Conservation (phyloP, 331 rosid genomes). For the Acacia concinna region DNA sequence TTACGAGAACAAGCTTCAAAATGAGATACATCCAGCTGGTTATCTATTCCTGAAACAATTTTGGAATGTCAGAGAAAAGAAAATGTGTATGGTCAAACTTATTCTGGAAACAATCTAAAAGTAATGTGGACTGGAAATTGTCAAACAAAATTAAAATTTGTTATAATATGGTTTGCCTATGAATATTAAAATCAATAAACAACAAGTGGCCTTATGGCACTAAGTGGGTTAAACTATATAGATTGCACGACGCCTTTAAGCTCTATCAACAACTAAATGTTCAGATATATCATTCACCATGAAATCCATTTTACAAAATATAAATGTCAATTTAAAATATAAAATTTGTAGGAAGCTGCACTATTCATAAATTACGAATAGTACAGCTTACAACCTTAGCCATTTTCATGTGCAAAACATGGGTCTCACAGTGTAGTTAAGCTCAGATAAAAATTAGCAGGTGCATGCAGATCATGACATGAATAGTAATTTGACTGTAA, state of each 20-base stretch:
- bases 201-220: not conserved
- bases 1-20: not conserved
- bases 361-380: not conserved
- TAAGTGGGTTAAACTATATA: not conserved
- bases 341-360: not conserved
- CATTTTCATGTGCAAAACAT: not conserved
- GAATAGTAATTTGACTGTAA: not conserved
- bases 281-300: not conserved
- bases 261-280: not conserved
- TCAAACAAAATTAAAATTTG: not conserved
- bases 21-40: not conserved
- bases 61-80: not conserved
- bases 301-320: not conserved
- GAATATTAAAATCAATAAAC: not conserved
- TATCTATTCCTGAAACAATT: not conserved
- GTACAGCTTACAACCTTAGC: not conserved
- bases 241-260: not conserved
- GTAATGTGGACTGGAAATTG: not conserved
- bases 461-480: not conserved
- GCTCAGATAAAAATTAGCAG: not conserved
- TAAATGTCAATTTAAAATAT: not conserved
- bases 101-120: not conserved
- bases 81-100: not conserved
- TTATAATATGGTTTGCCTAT: not conserved
- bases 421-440: not conserved